Evolutionary conservation across 1,139 yeast species (phyloP).

Genomic region (Chernovozyma aurita): DNA sequence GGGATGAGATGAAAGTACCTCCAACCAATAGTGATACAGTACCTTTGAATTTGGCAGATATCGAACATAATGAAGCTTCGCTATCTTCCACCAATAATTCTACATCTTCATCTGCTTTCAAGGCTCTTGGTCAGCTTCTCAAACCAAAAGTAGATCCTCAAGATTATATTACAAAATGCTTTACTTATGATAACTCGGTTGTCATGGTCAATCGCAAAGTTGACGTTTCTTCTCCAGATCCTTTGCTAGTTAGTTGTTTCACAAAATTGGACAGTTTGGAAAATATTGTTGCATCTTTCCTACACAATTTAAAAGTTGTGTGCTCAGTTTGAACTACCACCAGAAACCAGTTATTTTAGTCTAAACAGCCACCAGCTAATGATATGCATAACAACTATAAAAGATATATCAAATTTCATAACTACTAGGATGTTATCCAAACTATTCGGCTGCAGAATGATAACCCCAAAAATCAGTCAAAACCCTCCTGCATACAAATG

Average conservation of each 20-base stretch:
- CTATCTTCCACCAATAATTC: background rate
- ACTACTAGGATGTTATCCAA: too few species aligned
- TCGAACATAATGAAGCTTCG: conserved; percentile 1
- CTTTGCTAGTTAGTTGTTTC: conserved; percentile 39
- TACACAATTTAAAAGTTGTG: conserved; percentile 6
- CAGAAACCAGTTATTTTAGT: too few species aligned
- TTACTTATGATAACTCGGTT: conserved; percentile 37
- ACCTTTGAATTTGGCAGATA: conserved; percentile 8
- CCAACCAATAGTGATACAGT: conserved; percentile 6
- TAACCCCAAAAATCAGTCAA: too few species aligned
- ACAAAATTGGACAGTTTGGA: conserved; percentile 43
- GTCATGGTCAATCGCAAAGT: conserved; percentile 41
- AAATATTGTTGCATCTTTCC: conserved; percentile 7
- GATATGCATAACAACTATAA: background rate
- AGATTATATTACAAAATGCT: conserved; percentile 42
- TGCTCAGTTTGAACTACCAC: too few species aligned
- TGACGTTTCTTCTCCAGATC: conserved; percentile 43
- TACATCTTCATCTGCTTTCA: conserved; percentile 13
- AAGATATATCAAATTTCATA: too few species aligned
- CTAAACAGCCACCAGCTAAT: too few species aligned
- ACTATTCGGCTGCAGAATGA: too few species aligned
- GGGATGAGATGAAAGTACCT: conserved; percentile 35
- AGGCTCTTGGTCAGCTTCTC: conserved; percentile 26
- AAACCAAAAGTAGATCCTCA: conserved; percentile 32
- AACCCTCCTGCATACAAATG: too few species aligned